A percentile compares a stretch with the other conserved stretches of the same genome.
These are phyloP conservation scores for Lagerstroemia speciosa DNA, from an alignment of 345 rosid genomes.

Conservation along the genomic window DNA sequence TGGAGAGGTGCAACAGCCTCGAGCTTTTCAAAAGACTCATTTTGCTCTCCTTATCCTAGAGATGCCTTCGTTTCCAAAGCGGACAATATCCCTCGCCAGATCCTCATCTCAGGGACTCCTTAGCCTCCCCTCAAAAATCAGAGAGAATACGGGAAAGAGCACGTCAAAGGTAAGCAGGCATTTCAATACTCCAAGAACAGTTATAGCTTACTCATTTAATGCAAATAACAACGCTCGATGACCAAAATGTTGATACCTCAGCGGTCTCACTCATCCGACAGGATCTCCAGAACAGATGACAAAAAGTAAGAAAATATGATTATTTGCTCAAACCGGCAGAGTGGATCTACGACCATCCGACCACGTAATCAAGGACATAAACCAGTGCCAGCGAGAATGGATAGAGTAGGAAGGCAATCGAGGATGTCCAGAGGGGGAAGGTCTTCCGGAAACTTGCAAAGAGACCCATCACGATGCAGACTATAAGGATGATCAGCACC, in stretches of 20 bases:
- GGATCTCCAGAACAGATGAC: not conserved
- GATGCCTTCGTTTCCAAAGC: too few relatives aligned
- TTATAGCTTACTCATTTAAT: too few relatives aligned
- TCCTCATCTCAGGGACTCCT: too few relatives aligned
- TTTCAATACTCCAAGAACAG: not conserved
- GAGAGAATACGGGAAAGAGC: too few relatives aligned
- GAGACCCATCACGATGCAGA: constrained; percentile 70
- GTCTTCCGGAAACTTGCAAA: constrained; percentile 81
- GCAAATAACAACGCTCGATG: too few relatives aligned
- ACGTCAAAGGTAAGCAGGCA: not conserved
- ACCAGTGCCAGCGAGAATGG: constrained; percentile 84
- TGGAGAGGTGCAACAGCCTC: too few relatives aligned
- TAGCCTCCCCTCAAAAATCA: too few relatives aligned
- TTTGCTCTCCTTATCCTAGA: too few relatives aligned
- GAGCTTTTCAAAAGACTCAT: too few relatives aligned
- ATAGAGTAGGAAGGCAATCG: constrained; percentile 58
- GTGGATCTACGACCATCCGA: constrained; percentile 71
- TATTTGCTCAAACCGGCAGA: not conserved
- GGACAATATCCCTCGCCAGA: too few relatives aligned
- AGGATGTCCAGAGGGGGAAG: constrained; percentile 84
- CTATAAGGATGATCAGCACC: constrained; percentile 73
- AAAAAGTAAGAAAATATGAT: not conserved
- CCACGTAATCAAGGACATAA: constrained; percentile 75
- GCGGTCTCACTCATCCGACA: not conserved
- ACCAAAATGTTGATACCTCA: too few relatives aligned